These are phyloP conservation scores for Chrysanthemum seticuspe DNA, from an alignment of 129 eudicot genomes.

Conservation along the genomic window DNA sequence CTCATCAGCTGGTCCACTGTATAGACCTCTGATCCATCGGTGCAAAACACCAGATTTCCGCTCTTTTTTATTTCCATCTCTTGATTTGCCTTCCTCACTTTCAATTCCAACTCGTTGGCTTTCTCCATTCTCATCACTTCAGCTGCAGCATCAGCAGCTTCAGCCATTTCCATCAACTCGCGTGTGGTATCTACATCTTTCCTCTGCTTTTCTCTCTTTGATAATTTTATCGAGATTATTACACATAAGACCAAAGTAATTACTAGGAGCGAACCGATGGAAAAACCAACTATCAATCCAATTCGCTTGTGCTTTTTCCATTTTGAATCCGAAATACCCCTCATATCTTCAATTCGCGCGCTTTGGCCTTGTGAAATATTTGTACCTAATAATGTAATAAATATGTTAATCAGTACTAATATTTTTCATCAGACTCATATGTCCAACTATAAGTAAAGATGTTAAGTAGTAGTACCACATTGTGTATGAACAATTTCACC, in stretches of 20 bases:
- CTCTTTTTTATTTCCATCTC: conserved; percentile 52
- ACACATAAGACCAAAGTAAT: conserved; percentile 39
- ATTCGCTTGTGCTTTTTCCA: conserved; percentile 27
- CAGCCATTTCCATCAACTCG: conserved; percentile 36
- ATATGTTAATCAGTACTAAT: too few relatives aligned
- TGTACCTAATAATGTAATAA: too few relatives aligned
- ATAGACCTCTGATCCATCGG: conserved; percentile 55
- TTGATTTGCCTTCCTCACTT: conserved; percentile 53
- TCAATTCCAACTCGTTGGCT: conserved; percentile 64
- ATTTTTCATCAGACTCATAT: too few relatives aligned
- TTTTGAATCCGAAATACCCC: conserved; percentile 3
- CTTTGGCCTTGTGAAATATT: too few relatives aligned
- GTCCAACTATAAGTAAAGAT: too few relatives aligned
- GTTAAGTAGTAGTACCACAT: conserved; percentile 32
- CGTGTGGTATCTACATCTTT: not conserved
- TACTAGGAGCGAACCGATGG: conserved; percentile 35
- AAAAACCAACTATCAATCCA: conserved; percentile 38
- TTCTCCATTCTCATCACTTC: conserved; percentile 79
- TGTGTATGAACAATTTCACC: conserved; percentile 56
- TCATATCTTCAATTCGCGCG: not conserved
- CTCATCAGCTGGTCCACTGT: conserved; percentile 87
- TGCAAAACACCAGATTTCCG: conserved; percentile 60
- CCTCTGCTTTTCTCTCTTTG: conserved; percentile 11
- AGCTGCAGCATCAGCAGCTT: conserved; percentile 55
- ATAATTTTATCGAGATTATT: conserved; percentile 24